Conservation (phyloP, 129 eudicot species). For the Glebionis coronaria region DNA sequence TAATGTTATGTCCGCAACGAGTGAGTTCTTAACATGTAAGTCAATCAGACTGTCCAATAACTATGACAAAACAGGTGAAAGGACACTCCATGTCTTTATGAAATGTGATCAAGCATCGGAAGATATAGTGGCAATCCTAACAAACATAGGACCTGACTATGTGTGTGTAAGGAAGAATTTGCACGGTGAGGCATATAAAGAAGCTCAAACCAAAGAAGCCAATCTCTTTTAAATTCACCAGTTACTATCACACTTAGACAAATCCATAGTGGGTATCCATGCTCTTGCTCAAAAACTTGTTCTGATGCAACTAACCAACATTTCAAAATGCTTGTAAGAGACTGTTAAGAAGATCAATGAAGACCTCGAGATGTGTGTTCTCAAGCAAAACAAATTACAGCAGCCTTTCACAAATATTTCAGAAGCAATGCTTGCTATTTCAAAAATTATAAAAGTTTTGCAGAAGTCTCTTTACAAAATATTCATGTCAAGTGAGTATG, state of each 20-base stretch:
- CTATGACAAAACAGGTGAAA: conserved; percentile 1
- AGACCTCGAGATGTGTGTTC: not conserved
- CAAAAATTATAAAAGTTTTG: not conserved
- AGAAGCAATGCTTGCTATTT: not conserved
- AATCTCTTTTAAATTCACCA: conserved; percentile 12
- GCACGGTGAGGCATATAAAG: not conserved
- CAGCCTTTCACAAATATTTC: not conserved
- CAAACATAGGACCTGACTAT: conserved; percentile 2
- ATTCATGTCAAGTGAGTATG: not conserved
- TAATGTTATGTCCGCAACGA: not conserved
- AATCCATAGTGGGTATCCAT: conserved; percentile 11
- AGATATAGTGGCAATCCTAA: not conserved
- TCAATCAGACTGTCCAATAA: not conserved
- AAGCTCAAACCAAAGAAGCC: conserved; percentile 3
- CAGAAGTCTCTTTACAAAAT: conserved; percentile 6
- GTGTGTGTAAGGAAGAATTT: conserved; percentile 3
- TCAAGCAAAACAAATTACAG: not conserved
- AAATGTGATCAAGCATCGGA: not conserved
- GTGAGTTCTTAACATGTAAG: not conserved
- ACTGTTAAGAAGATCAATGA: not conserved
- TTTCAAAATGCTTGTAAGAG: not conserved
- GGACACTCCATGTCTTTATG: conserved; percentile 1
- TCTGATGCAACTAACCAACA: not conserved
- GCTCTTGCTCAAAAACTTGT: conserved; percentile 13
- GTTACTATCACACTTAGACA: not conserved